phyloP scores from a whole-genome alignment of 768 basidiomycete species.

The Dacryopinax primogenitus region DNA sequence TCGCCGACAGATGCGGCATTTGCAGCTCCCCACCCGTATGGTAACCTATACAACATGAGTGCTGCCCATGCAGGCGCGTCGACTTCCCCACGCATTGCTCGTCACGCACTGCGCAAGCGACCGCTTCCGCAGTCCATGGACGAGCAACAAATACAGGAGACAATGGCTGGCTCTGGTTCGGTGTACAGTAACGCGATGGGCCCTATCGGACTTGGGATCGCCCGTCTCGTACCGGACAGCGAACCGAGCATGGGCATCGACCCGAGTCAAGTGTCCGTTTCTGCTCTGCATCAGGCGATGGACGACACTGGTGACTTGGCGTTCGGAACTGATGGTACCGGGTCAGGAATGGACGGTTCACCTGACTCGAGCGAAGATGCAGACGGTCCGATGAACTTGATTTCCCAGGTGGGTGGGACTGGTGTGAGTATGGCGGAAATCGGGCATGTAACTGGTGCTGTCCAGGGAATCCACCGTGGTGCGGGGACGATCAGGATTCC shows the following conservation, averaged over 20 bases:
- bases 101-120: background rate
- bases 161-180: background rate
- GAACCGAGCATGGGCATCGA: constrained; percentile 1
- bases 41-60: background rate
- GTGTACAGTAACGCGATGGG: background rate
- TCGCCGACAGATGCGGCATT: background rate
- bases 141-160: background rate
- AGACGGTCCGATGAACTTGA: background rate
- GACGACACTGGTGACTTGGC: background rate
- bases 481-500: background rate
- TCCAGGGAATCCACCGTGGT: background rate
- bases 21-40: background rate
- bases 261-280: background rate
- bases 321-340: background rate
- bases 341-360: background rate
- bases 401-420: background rate
- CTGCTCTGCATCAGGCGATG: background rate
- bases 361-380: background rate
- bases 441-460: background rate
- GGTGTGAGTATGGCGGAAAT: background rate
- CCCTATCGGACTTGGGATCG: background rate
- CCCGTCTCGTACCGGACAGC: background rate
- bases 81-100: background rate
- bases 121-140: background rate
- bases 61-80: background rate